Evolutionary conservation across 2,329 filamentous ascomycete species (phyloP), one percentile per base, ranked within the genome.

Genomic region (Verticillium nubilum): DNA sequence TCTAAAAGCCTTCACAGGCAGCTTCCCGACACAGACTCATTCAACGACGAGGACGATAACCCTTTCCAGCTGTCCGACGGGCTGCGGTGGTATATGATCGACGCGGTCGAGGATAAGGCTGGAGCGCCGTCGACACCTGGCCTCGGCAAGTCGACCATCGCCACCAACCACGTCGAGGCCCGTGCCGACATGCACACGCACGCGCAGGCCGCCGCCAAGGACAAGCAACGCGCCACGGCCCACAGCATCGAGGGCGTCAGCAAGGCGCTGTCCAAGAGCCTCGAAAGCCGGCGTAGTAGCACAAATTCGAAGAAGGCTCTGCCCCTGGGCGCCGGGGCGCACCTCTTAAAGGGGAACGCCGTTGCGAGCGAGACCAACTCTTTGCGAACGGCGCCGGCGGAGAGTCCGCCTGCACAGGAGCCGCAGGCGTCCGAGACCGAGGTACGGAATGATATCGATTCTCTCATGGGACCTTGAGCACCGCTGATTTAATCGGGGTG

Each of bases 21-120:
- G 53, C 52, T 28, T 3, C 76, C 71, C 19, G 81, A 83, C 61
- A 78, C 77, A 1, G 81, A 82, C 60, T 82, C 80, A 1, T 67
- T 78, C 33, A 80, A 79, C 56, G 86, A 88, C 47, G 92, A 96
- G 64, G 92, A 97, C 63, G 95, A 98, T 65, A 99, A 99, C 69
- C 95, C 95, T 0, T 99, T 99, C 72, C 93, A 97, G 67, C 82
- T 99, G 13, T 97, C 92, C 0, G 95, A 99, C 68, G 95, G 95
- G 3, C 78, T 99, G 54, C 87, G 94, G 33, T 99, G 95, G 95
- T 98, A 97, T 74, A 83, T 99, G 5, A 88, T 99, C 35, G 94
- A 99, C 70, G 95, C 95, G 0, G 83, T 86, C 2, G 95, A 99
- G 74, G 95, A 99, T 74, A 97, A 97, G 69, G 86, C 92, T 0